phyloP scores from a whole-genome alignment of 176 grass and related monocot genomes.

The Oryza brachyantha region DNA sequence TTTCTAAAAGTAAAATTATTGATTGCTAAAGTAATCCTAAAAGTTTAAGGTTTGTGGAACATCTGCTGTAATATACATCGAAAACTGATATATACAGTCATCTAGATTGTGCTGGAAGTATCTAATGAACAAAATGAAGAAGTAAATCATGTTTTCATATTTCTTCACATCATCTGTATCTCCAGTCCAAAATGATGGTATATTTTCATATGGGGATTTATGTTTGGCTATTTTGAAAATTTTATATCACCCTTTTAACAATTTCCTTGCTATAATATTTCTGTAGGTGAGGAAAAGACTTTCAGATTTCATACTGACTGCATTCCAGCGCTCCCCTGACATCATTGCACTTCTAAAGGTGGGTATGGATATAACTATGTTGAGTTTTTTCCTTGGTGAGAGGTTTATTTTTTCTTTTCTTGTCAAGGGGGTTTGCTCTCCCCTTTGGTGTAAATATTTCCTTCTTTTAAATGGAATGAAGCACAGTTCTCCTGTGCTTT shows the following conservation, averaged over 20 bases:
- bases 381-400: too few species aligned
- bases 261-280: conserved; percentile 18
- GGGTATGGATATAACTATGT: not conserved
- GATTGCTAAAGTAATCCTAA: not conserved
- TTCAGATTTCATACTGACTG: conserved; percentile 83
- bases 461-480: too few species aligned
- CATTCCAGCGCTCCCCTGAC: conserved; percentile 71
- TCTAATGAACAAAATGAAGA: not conserved
- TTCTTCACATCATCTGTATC: not conserved
- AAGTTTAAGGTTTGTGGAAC: not conserved
- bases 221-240: conserved; percentile 1
- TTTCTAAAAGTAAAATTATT: not conserved
- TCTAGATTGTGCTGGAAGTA: not conserved
- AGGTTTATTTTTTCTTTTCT: too few species aligned
- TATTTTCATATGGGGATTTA: conserved; percentile 9
- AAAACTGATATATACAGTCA: not conserved
- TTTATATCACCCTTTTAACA: not conserved
- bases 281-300: conserved; percentile 77
- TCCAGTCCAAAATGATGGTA: not conserved
- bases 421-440: too few species aligned
- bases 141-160: not conserved
- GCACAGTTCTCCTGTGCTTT: too few species aligned
- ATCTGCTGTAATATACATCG: not conserved
- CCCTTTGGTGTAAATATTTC: too few species aligned
- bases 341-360: conserved; percentile 91